Evolutionary conservation across 2,329 filamentous ascomycete species (phyloP), one percentile per base, ranked within the genome.

Genomic region (Chalaropsis ovoidea): DNA sequence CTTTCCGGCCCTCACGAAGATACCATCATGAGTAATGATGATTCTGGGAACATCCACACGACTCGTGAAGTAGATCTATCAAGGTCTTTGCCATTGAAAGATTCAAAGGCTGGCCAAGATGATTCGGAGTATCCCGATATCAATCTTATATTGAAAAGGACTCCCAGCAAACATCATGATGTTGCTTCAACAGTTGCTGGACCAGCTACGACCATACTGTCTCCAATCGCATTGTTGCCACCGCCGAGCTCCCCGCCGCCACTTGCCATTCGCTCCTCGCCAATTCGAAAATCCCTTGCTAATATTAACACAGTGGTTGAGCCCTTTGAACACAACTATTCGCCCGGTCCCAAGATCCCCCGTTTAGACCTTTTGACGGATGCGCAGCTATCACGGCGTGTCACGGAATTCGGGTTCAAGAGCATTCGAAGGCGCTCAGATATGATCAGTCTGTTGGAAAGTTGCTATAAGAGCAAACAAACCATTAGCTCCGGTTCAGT

Each of bases 341-440:
- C 52, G 6, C 3, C 47, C 19, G n/a, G 11, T 61, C 13, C n/a
- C n/a, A 31, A 27, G 5, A 47, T 60, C 61, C 87, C 87, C 1
- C 80, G 82, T 11, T 91, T 82, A 68, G 79, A 81, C 49, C 74
- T 81, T 0, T 85, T 82, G 67, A 85, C 85, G 2, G 85, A 87
- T 68, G 75, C 78, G 8, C 82, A 88, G 67, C 76, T 92, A 17
- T 76, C 83, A 2, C 82, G 79, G 65, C 80, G 87, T 70, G 76
- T 92, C 56, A 76, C 80, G 4, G 77, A 78, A 0, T 90, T 85
- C 70, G 87, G 86, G 0, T 91, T 92, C 74, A 92, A 91, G 71
- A 77, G 85, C 0, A 77, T 91, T 39, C 89, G 86, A 72, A 83
- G 78, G 65, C 80, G 88, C 19, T 78, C 81, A 61, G 83, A 83